Base-by-base conservation (phyloP, 176 grass and related monocot genomes). In the Carex cristatella region DNA sequence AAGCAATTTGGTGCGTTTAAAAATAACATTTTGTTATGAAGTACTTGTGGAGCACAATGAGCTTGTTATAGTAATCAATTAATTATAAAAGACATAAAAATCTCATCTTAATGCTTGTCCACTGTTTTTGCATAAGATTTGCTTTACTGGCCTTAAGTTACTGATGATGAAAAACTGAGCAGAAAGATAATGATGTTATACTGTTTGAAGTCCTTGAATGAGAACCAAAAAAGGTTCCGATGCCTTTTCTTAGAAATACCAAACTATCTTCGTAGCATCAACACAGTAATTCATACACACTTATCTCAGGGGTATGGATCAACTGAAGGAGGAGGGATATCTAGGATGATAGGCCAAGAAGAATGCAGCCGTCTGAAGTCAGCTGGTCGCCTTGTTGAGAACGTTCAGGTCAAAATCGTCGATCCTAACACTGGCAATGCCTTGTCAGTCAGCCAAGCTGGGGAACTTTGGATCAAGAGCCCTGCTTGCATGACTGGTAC, bases 401-500 rank as follows among this genome's bases (percentile, higher is more conserved):
- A 92, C 2, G 80, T 87, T 3, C 89, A 92, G 69, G 92, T 49
- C 3, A 94, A 91, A 88, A 68, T 97, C 19, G 84, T 94, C 3
- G 84, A 94, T 83, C 67, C 27, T 19, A 37, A 82, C 11, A 94
- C 60, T 3, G 85, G 87, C 57, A 23, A 87, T 28, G 38, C 84
- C 4, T 79, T 94, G 46, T 73, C 86, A n/a, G 86, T 88, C 0
- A 86, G 90, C 31, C 90, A 90, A 59, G 38, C 67, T 80, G 94
- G 94, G 4, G 92, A 97, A 71, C 84, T 97, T 6, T 84, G 83
- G 16, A 40, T 94, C 32, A 91, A 81, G 69, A 87, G 94, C 3
- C 90, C 94, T 4, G 38, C 83, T 18, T 28, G 89, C 82, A 97
- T 97, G 94, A 88, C 69, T 64, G 94, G 94, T 96, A 58, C 23